A percentile compares a stretch with the other conserved stretches of the same genome.
phyloP scores from a whole-genome alignment of 2,329 filamentous ascomycete species.

The Annulohypoxylon truncatum region DNA sequence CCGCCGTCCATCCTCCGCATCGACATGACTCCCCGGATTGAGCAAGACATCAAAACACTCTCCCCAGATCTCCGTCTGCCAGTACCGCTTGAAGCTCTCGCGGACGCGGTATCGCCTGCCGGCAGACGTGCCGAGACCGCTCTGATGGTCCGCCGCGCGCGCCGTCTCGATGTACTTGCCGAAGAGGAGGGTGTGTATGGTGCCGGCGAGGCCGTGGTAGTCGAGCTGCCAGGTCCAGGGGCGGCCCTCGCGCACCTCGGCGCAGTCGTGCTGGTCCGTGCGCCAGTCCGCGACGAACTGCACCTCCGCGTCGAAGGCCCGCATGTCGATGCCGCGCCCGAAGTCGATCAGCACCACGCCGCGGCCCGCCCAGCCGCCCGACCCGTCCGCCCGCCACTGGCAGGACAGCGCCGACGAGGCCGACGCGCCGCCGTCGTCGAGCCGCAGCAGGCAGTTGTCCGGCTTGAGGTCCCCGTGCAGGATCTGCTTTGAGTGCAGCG shows the following conservation, averaged over 20 bases:
- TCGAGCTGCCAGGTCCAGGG: slow-evolving; percentile 99
- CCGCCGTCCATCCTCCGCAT: slow-evolving; percentile 70
- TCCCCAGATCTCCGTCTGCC: slow-evolving; percentile 92
- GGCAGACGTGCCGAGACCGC: slow-evolving; percentile 64
- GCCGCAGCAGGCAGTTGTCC: slow-evolving; percentile 92
- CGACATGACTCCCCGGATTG: slow-evolving; percentile 79
- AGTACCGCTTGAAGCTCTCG: slow-evolving; percentile 91
- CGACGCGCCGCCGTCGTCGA: slow-evolving; percentile 63
- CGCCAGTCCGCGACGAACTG: slow-evolving; percentile 98
- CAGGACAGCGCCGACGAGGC: slow-evolving; percentile 60
- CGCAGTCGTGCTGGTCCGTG: slow-evolving; percentile 85
- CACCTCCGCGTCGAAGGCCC: slow-evolving; percentile 78
- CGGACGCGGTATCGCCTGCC: slow-evolving; percentile 81
- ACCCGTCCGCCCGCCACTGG: slow-evolving; percentile 79
- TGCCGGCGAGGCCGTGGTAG: slow-evolving; percentile 91
- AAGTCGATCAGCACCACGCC: slow-evolving; percentile 94
- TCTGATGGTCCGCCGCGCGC: slow-evolving; percentile 64
- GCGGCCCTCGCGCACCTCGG: slow-evolving; percentile 92
- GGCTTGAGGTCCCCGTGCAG: slow-evolving; percentile 95
- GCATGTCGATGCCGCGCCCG: slow-evolving; percentile 94
- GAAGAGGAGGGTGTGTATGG: slow-evolving; percentile 89
- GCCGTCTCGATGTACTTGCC: slow-evolving; percentile 93
- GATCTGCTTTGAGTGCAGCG: slow-evolving; percentile 80
- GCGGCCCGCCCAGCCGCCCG: slow-evolving; percentile 80
- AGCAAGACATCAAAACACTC: slow-evolving; percentile 86